Base-by-base conservation (phyloP, 2,329 filamentous ascomycete genomes). In the Neofusicoccum sp. region DNA sequence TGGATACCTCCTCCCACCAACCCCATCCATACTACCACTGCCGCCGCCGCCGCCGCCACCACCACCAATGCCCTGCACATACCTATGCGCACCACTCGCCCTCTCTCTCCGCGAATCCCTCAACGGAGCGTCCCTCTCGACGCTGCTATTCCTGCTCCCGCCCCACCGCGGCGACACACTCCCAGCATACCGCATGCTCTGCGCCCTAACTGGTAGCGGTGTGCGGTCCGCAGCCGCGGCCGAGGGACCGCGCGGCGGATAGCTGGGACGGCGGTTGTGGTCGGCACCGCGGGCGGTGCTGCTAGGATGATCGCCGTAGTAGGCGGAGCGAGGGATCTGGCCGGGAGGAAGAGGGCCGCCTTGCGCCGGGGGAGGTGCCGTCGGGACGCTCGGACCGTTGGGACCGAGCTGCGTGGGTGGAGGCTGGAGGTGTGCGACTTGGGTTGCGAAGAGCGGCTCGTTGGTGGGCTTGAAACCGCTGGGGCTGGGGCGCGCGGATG, bases 401-500 rank as follows among this genome's bases (percentile, higher is more conserved):
- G 49, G 41, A 22, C 49, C 52, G 31, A 47, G 11, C 12, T 56
- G 52, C n/a, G 48, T 52, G 43, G 65, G 44, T 7, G 44, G 68
- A 34, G 71, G 70, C 63, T 78, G 72, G 37, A 77, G 61, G 31
- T 77, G 74, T 6, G 79, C 78, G 4, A 81, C 75, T 14, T 79
- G 78, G 0, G 79, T 79, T 3, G 81, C 81, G 64, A 83, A 83
- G 3, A 81, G 68, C 3, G 80, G 81, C 1, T 74, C 72, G 47
- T 77, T 77, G 2, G 77, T 80, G 2, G 81, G 81, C 5, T 72
- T 77, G 66, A 81, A 83, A 1, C 74, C 70, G 11, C 43, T 54
- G 31, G 59, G 59, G 14, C 59, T 52, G 31, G 59, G 49, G 16
- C 33, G 39, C 3, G 41, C n/a, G n/a, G 59, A 54, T 1, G 59